These are phyloP conservation scores for Cercospora beticola DNA, from an alignment of 2,329 filamentous ascomycete species.

Conservation along the genomic window DNA sequence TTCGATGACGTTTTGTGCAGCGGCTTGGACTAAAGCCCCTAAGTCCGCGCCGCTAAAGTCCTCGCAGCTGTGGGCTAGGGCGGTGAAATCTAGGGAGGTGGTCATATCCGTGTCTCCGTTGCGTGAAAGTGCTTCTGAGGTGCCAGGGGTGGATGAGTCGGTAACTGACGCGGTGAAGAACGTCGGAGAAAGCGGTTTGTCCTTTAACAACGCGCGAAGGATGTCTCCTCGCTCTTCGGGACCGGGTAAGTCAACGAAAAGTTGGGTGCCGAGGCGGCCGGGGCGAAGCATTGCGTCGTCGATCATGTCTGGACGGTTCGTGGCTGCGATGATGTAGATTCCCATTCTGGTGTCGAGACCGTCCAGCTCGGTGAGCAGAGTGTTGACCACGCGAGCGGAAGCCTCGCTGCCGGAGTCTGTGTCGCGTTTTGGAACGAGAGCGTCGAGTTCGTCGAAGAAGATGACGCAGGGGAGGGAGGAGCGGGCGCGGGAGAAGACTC, in stretches of 20 bases:
- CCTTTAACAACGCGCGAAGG: slow-evolving; percentile 64
- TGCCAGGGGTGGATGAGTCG: background rate
- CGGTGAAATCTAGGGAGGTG: slow-evolving; percentile 47
- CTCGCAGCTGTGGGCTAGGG: slow-evolving; percentile 69
- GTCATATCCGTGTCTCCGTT: background rate
- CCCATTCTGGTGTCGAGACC: slow-evolving; percentile 72
- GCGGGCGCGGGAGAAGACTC: slow-evolving; percentile 85
- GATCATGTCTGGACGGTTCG: slow-evolving; percentile 94
- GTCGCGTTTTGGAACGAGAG: slow-evolving; percentile 81
- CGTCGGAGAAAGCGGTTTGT: slow-evolving; percentile 42
- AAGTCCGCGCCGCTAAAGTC: slow-evolving; percentile 75
- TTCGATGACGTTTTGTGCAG: slow-evolving; percentile 58
- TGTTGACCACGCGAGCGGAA: slow-evolving; percentile 87
- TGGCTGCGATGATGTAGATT: slow-evolving; percentile 92
- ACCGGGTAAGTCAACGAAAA: slow-evolving; percentile 85
- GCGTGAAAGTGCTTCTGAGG: background rate
- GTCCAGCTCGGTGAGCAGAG: slow-evolving; percentile 89
- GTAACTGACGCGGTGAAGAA: background rate
- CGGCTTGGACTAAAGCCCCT: slow-evolving; percentile 58
- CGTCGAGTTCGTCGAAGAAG: slow-evolving; percentile 97
- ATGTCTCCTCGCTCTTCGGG: slow-evolving; percentile 82
- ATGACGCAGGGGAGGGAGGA: slow-evolving; percentile 88
- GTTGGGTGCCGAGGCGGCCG: slow-evolving; percentile 79
- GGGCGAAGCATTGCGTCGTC: slow-evolving; percentile 93
- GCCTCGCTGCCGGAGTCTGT: slow-evolving; percentile 70